Conservation (phyloP, 805 yeast species). For the Phaffomyces thermotolerans region DNA sequence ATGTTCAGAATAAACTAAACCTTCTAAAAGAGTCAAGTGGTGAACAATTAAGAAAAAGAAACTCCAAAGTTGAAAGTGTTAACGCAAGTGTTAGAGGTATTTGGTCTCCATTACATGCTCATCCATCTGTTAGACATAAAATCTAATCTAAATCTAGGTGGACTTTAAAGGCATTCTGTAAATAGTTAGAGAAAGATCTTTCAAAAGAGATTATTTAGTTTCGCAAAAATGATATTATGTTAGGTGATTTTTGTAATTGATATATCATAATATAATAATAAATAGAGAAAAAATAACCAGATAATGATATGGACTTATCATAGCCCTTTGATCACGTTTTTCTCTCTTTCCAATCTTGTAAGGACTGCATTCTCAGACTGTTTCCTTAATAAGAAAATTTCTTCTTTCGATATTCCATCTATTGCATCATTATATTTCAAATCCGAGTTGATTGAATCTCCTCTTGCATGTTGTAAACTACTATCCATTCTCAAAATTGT, state of each 20-base stretch:
- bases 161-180: neutral
- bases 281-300: too few relatives aligned
- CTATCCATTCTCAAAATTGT: constrained; percentile 21
- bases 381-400: constrained; percentile 7
- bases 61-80: constrained; percentile 72
- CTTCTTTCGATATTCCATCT: constrained; percentile 16
- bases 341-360: constrained; percentile 22
- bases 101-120: constrained; percentile 93
- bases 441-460: constrained; percentile 6
- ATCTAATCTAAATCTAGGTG: constrained; percentile 7
- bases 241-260: too few relatives aligned
- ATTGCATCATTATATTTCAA: constrained; percentile 4
- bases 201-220: too few relatives aligned
- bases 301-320: neutral
- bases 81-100: constrained; percentile 89
- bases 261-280: too few relatives aligned
- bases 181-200: neutral
- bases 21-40: constrained; percentile 68
- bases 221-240: neutral
- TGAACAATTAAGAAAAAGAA: constrained; percentile 45
- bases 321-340: constrained; percentile 6
- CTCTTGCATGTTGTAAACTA: constrained; percentile 5
- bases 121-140: constrained; percentile 40
- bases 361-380: constrained; percentile 23
- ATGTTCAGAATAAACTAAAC: constrained; percentile 57